Evolutionary conservation across 164 flowering plant species (phyloP).

Genomic region (grape (Vitis vinifera)): ASM3070453v1 NC_081805.1:10224501-10225000

Average conservation of each 20-base stretch:
- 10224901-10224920: background rate
- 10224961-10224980: too few relatives aligned
- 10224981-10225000: background rate
- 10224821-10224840: background rate
- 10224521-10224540: constrained; percentile 21
- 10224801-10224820: background rate
- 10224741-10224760: background rate
- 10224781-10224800: background rate
- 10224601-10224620: background rate
- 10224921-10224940: background rate
- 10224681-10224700: too few relatives aligned
- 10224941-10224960: background rate
- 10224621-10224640: background rate
- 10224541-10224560: constrained; percentile 18
- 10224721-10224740: too few relatives aligned
- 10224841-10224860: background rate
- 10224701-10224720: too few relatives aligned
- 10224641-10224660: background rate
- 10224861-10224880: background rate
- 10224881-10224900: background rate
- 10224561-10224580: constrained; percentile 16
- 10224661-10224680: too few relatives aligned
- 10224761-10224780: background rate
- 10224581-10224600: too few relatives aligned
- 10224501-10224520: constrained; percentile 19